Evolutionary conservation across 768 basidiomycete genomes (phyloP).

Genomic region (Strobilomyces echinocephalus): DNA sequence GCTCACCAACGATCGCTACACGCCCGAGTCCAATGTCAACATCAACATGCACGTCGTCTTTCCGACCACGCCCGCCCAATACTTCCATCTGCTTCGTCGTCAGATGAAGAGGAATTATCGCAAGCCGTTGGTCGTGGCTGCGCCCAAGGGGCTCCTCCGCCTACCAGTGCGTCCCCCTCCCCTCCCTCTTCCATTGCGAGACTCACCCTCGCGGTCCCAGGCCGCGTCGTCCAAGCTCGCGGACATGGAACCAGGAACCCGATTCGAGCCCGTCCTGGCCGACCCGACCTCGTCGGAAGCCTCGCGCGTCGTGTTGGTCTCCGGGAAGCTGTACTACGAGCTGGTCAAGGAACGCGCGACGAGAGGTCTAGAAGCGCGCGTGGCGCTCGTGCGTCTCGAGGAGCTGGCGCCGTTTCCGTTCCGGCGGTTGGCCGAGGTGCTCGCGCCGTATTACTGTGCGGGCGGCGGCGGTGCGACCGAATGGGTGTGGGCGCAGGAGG

Average conservation of each 20-base stretch:
- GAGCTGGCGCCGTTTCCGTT: conserved; percentile 91
- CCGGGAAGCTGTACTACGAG: conserved; percentile 88
- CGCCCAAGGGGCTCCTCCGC: conserved; percentile 79
- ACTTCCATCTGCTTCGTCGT: conserved; percentile 88
- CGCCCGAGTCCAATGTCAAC: conserved; percentile 32
- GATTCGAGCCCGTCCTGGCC: conserved; percentile 64
- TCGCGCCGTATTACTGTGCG: conserved; percentile 43
- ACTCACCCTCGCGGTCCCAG: conserved; percentile 34
- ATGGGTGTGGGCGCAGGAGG: conserved; percentile 76
- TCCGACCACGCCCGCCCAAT: conserved; percentile 86
- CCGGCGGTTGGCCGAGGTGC: conserved; percentile 38
- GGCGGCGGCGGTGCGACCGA: conserved; percentile 35
- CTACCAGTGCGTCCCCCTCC: conserved; percentile 50
- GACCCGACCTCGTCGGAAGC: conserved; percentile 47
- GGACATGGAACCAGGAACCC: conserved; percentile 55
- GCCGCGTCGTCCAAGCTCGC: conserved; percentile 64
- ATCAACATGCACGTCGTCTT: conserved; percentile 84
- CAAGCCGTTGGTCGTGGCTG: conserved; percentile 80
- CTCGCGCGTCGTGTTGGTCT: conserved; percentile 71
- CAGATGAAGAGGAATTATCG: conserved; percentile 83
- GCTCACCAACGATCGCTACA: conserved; percentile 73
- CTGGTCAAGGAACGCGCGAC: conserved; percentile 64
- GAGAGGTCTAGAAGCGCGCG: conserved; percentile 39
- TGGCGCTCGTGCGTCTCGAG: conserved; percentile 73
- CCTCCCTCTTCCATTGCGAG: neutral